Evolutionary conservation across 352 stramenopile species (phyloP), one percentile per base, ranked within the genome.

Genomic region (Phytophthora podocarpi): DNA sequence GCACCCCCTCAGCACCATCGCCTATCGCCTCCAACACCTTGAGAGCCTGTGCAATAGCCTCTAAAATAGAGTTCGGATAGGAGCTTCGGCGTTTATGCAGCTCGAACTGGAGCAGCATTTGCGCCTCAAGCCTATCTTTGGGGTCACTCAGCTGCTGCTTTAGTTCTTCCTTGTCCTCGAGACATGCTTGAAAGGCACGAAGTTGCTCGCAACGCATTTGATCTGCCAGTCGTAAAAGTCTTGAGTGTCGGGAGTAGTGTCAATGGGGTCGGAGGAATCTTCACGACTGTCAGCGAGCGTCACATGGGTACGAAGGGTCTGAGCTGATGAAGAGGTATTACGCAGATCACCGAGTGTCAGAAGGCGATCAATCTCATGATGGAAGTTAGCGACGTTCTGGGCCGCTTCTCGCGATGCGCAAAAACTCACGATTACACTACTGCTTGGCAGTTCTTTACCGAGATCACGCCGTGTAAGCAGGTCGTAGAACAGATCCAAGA

Each of bases 71-170:
- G 32, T 68, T 45, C 4, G 57, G 57, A 27, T 72, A 72, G 0
- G 58, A 68, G 8, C 51, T 57, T 50, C 46, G 51, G 15, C 58
- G 58, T 45, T 72, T 75, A 12, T 56, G 40, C 10, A 64, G 28
- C 40, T 72, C 67, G 12, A 71, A 72, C 21, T 75, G 56, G 20
- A 68, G 61, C 23, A 72, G 26, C 51, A 68, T 67, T 36, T 65
- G 62, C 3, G 50, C 67, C 36, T 72, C 62, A 11, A 58, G 43
- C 32, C 51, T 56, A 7, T 32, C 30, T 24, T 53, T 55, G 1
- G 47, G 27, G 31, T 69, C 30, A 16, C 13, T 60, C 27, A 72
- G 51, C 13, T 59, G 32, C 12, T 59, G 28, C 20, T 31, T 51
- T n/a, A 67, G 26, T 27, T 12, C 31, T 16, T 61, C 36, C 4